Evolutionary conservation across 2,329 filamentous ascomycete genomes (phyloP), one percentile per base, ranked within the genome.

Genomic region (Corinectria fuckeliana): DNA sequence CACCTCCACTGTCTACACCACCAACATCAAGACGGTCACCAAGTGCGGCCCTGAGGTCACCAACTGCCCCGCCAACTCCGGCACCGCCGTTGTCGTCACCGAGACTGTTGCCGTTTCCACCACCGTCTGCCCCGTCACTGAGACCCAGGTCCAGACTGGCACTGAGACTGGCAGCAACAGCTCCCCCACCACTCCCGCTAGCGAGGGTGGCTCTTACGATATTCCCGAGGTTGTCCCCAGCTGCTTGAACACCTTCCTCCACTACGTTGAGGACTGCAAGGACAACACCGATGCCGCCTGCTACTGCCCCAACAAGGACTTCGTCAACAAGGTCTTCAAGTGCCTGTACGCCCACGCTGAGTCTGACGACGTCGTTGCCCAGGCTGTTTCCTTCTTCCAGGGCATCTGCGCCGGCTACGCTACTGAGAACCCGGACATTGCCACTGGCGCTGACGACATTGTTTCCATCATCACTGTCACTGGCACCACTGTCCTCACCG

Each of bases 171-270:
- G 50, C 18, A 60, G 61, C 63, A 57, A 16, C 44, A 53, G 18
- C 44, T 61, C 64, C 16, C 21, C 75, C 23, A 60, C 75, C 36
- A 67, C 68, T 34, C 75, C 82, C 51, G 59, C 65, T 45, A 54
- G 58, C n/a, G 56, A n/a, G n/a, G n/a, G 53, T 5, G 13, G 16
- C n/a, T n/a, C 13, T 16, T 65, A 70, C 16, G 39, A 70, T 26
- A 57, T 69, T 47, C 92, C 93, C 58, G 78, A 82, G 23, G 85
- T 93, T 47, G 89, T 97, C 49, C 93, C 94, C 64, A 87, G 87
- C 73, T 98, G 94, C 82, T 81, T 98, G 79, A 95, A 94, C 85
- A 96, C 93, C 71, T 97, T 92, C 91, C 79, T 96, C 71, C 85
- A 86, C 74, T 78, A 83, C 61, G 85, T 90, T 50, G 61, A 71